Percentiles rank a stretch among this genome's conserved stretches.
These are phyloP conservation scores for Coemansia erecta DNA, from an alignment of 192 early-diverging fungal genomes.

Conservation along the genomic window DNA sequence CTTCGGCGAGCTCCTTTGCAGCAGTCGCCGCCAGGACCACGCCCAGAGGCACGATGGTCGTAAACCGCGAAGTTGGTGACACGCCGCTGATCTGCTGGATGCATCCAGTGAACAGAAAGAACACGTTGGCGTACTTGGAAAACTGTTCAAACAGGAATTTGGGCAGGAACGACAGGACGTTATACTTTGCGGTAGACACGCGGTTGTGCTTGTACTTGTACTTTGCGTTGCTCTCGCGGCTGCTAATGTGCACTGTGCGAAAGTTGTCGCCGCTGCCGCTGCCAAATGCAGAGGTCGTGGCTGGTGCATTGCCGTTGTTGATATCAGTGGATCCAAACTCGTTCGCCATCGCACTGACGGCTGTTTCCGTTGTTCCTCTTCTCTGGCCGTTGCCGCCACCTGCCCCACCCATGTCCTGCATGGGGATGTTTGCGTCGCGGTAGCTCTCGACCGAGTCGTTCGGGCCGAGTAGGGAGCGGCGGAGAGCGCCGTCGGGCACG, in stretches of 20 bases:
- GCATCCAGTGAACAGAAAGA: slow-evolving; percentile 95
- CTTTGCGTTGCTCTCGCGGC: slow-evolving; percentile 70
- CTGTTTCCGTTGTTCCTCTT: too few species aligned
- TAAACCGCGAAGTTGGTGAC: slow-evolving; percentile 88
- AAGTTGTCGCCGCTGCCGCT: slow-evolving; percentile 34
- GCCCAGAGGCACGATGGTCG: slow-evolving; percentile 78
- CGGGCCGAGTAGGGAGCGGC: slow-evolving; percentile 32
- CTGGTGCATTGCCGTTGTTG: neutral
- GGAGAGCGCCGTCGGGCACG: slow-evolving; percentile 21
- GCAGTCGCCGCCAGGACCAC: slow-evolving; percentile 89
- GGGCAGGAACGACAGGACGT: slow-evolving; percentile 84
- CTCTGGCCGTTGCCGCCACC: slow-evolving; percentile 2
- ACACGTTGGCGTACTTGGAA: slow-evolving; percentile 97
- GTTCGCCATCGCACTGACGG: neutral
- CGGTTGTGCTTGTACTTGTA: slow-evolving; percentile 87
- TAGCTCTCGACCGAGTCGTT: slow-evolving; percentile 17
- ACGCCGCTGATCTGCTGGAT: slow-evolving; percentile 97
- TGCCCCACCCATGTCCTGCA: slow-evolving; percentile 23
- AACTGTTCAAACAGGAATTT: slow-evolving; percentile 98
- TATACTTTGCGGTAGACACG: slow-evolving; percentile 97
- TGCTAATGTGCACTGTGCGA: slow-evolving; percentile 90
- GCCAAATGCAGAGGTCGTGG: slow-evolving; percentile 23
- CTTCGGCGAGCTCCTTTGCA: slow-evolving; percentile 92
- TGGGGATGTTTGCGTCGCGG: slow-evolving; percentile 23
- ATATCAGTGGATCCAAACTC: slow-evolving; percentile 3